A percentile compares a stretch with the other conserved stretches of the same genome.
Evolutionary conservation across 2,329 filamentous ascomycete species (phyloP).

Genomic region (Calycina herbarum): DNA sequence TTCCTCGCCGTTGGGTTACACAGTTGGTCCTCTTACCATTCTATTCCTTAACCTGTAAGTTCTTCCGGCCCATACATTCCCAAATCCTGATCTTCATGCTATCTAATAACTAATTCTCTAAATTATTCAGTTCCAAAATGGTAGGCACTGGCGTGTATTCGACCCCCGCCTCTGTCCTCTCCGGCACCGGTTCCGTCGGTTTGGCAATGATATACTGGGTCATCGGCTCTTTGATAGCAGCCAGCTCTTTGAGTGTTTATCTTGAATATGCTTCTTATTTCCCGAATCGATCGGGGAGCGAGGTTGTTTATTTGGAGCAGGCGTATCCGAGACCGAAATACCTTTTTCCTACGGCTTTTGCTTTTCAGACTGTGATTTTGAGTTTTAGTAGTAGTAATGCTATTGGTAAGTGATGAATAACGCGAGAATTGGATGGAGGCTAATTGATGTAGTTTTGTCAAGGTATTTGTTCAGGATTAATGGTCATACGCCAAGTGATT

Average conservation of each 20-base stretch:
- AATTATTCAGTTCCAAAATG: neutral
- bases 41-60: conserved; percentile 52
- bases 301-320: conserved; percentile 69
- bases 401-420: conserved; percentile 42
- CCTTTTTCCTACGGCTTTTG: conserved; percentile 64
- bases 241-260: conserved; percentile 46
- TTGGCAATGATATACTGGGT: conserved; percentile 64
- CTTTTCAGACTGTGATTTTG: conserved; percentile 61
- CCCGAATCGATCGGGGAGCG: conserved; percentile 63
- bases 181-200: conserved; percentile 61
- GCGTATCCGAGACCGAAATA: conserved; percentile 64
- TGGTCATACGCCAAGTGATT: conserved; percentile 51
- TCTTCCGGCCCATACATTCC: neutral
- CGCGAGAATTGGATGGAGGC: neutral
- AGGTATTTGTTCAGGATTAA: conserved; percentile 62
- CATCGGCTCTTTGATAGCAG: conserved; percentile 59
- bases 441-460: conserved; percentile 50
- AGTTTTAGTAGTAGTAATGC: conserved; percentile 68
- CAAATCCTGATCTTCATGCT: too few relatives aligned
- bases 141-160: neutral
- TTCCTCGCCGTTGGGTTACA: conserved; percentile 58
- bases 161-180: conserved; percentile 55
- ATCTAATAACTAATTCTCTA: neutral
- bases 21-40: conserved; percentile 53
- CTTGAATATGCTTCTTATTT: conserved; percentile 66